Evolutionary conservation across 495 filamentous ascomycete genomes (phyloP).

Genomic region (Aeminium ludgeri): DNA sequence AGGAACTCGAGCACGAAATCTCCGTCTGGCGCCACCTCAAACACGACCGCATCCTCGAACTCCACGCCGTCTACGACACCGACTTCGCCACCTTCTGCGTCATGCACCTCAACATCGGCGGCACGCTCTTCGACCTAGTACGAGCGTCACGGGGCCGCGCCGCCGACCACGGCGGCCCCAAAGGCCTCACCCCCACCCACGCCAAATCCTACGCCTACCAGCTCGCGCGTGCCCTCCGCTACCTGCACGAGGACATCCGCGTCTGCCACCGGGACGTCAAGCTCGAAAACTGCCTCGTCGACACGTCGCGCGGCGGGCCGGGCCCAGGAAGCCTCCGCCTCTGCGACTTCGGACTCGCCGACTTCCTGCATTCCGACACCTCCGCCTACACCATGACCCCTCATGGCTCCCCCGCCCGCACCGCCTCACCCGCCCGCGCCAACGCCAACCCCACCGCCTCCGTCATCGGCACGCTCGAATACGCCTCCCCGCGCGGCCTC

Average conservation of each 20-base stretch:
- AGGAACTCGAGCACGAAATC: conserved; percentile 61
- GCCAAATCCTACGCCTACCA: conserved; percentile 51
- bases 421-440: too few species aligned
- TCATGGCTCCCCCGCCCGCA: too few species aligned
- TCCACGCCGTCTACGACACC: conserved; percentile 53
- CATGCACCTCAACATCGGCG: conserved; percentile 48
- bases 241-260: conserved; percentile 55
- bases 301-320: conserved; percentile 35
- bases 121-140: conserved; percentile 54
- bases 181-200: conserved; percentile 34
- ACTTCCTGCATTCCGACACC: conserved; percentile 47
- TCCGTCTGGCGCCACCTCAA: conserved; percentile 52
- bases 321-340: conserved; percentile 43
- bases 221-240: conserved; percentile 51
- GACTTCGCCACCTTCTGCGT: conserved; percentile 61
- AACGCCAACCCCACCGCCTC: conserved; percentile 25
- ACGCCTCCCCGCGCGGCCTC: conserved; percentile 47
- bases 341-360: conserved; percentile 63
- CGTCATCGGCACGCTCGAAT: conserved; percentile 48
- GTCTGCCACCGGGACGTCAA: conserved; percentile 63
- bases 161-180: conserved; percentile 1
- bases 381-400: not conserved
- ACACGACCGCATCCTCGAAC: conserved; percentile 46
- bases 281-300: conserved; percentile 59
- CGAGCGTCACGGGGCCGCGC: conserved; percentile 33